Percentiles rank a stretch among this genome's conserved stretches.
Conservation (phyloP, 164 flowering plant species). For the Stephania yunnanensis region DNA sequence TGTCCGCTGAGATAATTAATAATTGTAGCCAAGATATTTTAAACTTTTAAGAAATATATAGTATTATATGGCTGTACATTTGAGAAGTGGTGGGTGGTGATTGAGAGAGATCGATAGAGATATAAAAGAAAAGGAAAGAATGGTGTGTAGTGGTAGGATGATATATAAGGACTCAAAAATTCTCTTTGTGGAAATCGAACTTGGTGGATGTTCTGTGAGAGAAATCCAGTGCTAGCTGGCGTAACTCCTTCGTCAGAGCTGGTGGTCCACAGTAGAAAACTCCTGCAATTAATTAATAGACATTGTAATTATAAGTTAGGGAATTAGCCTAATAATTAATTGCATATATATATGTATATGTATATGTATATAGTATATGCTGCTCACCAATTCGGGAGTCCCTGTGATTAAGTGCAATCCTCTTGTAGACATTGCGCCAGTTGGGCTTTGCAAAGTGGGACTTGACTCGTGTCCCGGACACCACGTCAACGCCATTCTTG, state of each 20-base stretch:
- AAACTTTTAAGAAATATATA: background rate
- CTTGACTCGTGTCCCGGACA: slow-evolving; percentile 53
- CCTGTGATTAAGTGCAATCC: slow-evolving; percentile 35
- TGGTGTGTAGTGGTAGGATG: background rate
- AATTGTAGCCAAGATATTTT: background rate
- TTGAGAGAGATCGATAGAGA: background rate
- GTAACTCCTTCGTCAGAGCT: slow-evolving; percentile 35
- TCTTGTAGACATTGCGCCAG: slow-evolving; percentile 47
- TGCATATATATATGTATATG: too few relatives aligned
- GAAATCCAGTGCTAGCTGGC: slow-evolving; percentile 42
- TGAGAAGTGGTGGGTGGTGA: background rate
- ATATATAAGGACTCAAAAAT: slow-evolving; percentile 23
- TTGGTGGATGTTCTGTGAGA: slow-evolving; percentile 44
- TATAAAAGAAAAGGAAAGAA: background rate
- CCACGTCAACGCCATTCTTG: slow-evolving; percentile 53
- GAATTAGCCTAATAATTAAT: too few relatives aligned
- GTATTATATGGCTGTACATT: background rate
- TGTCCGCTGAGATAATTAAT: background rate
- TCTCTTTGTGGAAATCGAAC: slow-evolving; percentile 52
- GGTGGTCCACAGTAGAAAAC: slow-evolving; percentile 52
- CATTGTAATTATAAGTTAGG: background rate
- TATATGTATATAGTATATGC: background rate
- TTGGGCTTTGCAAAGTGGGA: slow-evolving; percentile 61
- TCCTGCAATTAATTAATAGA: slow-evolving; percentile 17
- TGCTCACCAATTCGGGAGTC: slow-evolving; percentile 39